Percentiles rank a stretch among this genome's conserved stretches.
These are phyloP conservation scores for Trypethelium eluteriae DNA, from an alignment of 495 filamentous ascomycete genomes.

Conservation along the genomic window DNA sequence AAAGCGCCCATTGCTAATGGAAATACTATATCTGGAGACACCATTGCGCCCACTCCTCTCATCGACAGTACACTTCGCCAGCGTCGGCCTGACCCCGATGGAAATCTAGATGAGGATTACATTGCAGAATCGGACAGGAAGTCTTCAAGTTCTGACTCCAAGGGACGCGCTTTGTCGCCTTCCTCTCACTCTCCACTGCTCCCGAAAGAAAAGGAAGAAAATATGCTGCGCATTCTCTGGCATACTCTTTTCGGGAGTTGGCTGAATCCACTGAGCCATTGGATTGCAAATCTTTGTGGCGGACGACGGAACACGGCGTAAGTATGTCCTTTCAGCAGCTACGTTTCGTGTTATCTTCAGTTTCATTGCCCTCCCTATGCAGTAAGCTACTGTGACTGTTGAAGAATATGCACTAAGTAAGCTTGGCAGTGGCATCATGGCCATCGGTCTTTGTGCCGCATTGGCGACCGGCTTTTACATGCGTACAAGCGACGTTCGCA, in stretches of 20 bases:
- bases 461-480: neutral
- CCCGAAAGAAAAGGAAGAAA: neutral
- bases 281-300: neutral
- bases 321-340: neutral
- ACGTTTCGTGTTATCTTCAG: neutral
- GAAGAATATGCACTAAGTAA: neutral
- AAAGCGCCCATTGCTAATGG: neutral
- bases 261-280: neutral
- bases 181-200: neutral
- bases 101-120: neutral
- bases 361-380: no score
- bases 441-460: neutral
- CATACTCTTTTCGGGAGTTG: neutral
- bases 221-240: neutral
- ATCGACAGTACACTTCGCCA: neutral
- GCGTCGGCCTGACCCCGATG: neutral
- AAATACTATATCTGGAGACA: neutral
- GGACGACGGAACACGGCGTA: conserved; percentile 4
- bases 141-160: neutral
- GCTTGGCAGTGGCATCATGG: neutral
- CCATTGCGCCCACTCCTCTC: neutral
- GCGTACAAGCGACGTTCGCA: neutral
- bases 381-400: no score
- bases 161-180: neutral
- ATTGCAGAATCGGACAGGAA: neutral